Evolutionary conservation across 108 stramenopile genomes (phyloP).

Genomic region (Epipyxis sp.): DNA sequence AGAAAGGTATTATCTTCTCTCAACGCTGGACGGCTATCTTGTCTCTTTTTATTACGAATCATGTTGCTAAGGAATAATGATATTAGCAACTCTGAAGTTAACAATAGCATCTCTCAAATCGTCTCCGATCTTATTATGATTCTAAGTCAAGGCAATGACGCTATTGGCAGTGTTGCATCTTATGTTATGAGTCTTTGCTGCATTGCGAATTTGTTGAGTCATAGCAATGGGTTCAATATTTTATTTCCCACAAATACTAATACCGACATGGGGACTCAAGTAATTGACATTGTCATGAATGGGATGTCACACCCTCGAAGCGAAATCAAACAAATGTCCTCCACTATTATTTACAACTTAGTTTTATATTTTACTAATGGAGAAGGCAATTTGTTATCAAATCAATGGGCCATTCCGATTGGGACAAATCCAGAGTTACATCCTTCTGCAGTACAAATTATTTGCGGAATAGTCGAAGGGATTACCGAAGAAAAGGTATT

Average conservation of each 20-base stretch:
- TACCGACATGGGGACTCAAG: neutral
- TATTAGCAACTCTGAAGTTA: neutral
- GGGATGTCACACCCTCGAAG: neutral
- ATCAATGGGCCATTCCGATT: too few relatives aligned
- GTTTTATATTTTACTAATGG: slow-evolving; percentile 5
- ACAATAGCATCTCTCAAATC: neutral
- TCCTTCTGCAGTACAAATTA: neutral
- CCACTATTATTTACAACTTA: slow-evolving; percentile 18
- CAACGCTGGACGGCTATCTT: neutral
- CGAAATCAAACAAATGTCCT: slow-evolving; percentile 21
- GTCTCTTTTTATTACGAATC: slow-evolving; percentile 1
- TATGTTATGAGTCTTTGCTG: neutral
- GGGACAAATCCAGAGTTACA: too few relatives aligned
- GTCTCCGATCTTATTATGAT: neutral
- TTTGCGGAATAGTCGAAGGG: neutral
- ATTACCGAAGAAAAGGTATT: neutral
- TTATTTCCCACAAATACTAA: neutral
- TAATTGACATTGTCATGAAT: neutral
- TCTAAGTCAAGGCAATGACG: neutral
- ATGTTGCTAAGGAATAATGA: neutral
- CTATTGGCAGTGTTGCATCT: neutral
- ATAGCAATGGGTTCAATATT: neutral
- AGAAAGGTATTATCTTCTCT: neutral
- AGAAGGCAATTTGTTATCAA: too few relatives aligned
- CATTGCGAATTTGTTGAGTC: slow-evolving; percentile 7